Percentiles rank a stretch among this genome's conserved stretches.
Evolutionary conservation across 176 grass and related monocot species (phyloP).

Genomic region (Eleusine coracana): DNA sequence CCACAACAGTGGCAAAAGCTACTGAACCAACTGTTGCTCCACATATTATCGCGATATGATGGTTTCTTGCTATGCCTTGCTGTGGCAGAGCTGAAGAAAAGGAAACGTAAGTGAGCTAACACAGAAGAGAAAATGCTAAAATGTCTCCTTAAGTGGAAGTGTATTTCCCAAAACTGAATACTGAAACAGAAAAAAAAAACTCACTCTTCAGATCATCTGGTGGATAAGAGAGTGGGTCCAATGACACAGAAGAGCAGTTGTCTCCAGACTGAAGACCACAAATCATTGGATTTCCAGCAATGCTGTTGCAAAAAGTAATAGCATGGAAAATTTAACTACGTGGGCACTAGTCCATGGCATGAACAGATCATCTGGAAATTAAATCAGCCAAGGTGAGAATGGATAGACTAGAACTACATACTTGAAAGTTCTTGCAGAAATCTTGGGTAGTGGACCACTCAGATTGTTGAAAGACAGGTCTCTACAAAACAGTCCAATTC

Average conservation of each 20-base stretch:
- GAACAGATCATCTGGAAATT: not conserved
- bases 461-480: constrained; percentile 95
- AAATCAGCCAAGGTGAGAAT: not conserved
- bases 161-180: not conserved
- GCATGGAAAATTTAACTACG: constrained; percentile 30
- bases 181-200: constrained; percentile 39
- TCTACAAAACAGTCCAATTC: constrained; percentile 39
- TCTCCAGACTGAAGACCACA: constrained; percentile 61
- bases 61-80: constrained; percentile 53
- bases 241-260: constrained; percentile 76
- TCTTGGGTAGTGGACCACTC: constrained; percentile 83
- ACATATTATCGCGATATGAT: constrained; percentile 64
- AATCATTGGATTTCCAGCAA: constrained; percentile 80
- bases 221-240: constrained; percentile 84
- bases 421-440: constrained; percentile 87
- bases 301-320: constrained; percentile 52
- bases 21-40: constrained; percentile 69
- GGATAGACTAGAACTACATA: constrained; percentile 39
- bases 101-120: constrained; percentile 25
- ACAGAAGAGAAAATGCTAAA: not conserved
- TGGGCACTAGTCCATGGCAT: constrained; percentile 6
- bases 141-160: not conserved
- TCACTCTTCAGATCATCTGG: constrained; percentile 85
- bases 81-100: constrained; percentile 82
- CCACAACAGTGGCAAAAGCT: constrained; percentile 40